phyloP scores from a whole-genome alignment of 805 yeast species.

The Saturnispora ahearnii region DNA sequence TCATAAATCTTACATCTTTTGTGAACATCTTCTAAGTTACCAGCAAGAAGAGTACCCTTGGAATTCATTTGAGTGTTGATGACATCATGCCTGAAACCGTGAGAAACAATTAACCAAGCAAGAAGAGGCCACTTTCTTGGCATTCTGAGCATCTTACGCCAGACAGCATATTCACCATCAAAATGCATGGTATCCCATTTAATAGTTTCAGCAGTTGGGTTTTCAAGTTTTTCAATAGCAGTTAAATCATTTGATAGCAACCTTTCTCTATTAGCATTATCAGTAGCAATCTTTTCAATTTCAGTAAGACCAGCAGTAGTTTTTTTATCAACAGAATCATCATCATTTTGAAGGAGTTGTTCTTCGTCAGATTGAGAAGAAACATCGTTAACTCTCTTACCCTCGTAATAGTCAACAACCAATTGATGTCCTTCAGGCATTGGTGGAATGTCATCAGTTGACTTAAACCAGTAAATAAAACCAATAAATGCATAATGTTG shows the following conservation, averaged over 20 bases:
- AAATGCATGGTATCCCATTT: conserved; percentile 8
- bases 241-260: conserved; percentile 5
- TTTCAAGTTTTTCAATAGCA: neutral
- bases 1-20: conserved; percentile 55
- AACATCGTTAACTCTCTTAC: conserved; percentile 34
- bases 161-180: conserved; percentile 19
- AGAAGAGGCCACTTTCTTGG: conserved; percentile 50
- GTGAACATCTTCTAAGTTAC: conserved; percentile 44
- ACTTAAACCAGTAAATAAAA: conserved; percentile 44
- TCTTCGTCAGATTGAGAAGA: conserved; percentile 5
- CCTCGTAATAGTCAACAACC: conserved; percentile 56
- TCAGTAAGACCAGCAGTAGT: conserved; percentile 13
- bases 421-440: conserved; percentile 49
- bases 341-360: conserved; percentile 11
- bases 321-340: neutral
- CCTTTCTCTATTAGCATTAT: neutral
- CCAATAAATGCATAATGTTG: conserved; percentile 51
- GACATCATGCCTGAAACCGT: conserved; percentile 61
- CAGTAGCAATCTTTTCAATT: conserved; percentile 9
- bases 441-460: conserved; percentile 55
- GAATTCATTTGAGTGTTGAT: conserved; percentile 38
- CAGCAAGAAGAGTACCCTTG: conserved; percentile 31
- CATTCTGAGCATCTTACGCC: conserved; percentile 33
- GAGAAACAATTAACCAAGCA: conserved; percentile 39
- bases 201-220: conserved; percentile 14